Evolutionary conservation across 2,329 filamentous ascomycete species (phyloP).

Genomic region (Cladorrhinum sp.): DNA sequence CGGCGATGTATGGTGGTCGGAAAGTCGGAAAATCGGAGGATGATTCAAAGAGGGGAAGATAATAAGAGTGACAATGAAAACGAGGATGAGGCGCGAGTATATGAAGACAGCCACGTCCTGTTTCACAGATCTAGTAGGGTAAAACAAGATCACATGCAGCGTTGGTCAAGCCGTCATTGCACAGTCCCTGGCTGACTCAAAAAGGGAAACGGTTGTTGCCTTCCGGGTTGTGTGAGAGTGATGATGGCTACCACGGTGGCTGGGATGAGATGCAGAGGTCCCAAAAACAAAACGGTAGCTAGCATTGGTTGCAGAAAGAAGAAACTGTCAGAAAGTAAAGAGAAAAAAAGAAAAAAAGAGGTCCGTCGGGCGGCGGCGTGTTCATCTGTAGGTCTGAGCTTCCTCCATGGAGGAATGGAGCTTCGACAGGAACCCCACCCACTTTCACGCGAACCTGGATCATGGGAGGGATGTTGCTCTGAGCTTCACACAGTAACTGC

Average conservation of each 20-base stretch:
- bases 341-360: background rate
- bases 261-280: conserved; percentile 4
- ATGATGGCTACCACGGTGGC: background rate
- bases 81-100: conserved; percentile 1
- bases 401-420: background rate
- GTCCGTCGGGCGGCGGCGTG: background rate
- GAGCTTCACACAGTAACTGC: background rate
- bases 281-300: conserved; percentile 5
- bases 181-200: background rate
- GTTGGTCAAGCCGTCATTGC: background rate
- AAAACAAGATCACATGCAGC: conserved; percentile 10
- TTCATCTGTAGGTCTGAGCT: background rate
- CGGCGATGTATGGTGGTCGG: background rate
- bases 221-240: background rate
- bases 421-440: conserved; percentile 3
- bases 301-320: conserved; percentile 1
- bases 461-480: background rate
- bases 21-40: background rate
- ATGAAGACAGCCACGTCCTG: background rate
- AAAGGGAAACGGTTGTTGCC: background rate
- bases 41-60: background rate
- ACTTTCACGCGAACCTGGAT: background rate
- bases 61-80: background rate
- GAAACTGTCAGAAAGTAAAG: background rate
- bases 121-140: conserved; percentile 1